phyloP scores from a whole-genome alignment of 23 red algal species.

The Gracilariopsis chorda region DNA sequence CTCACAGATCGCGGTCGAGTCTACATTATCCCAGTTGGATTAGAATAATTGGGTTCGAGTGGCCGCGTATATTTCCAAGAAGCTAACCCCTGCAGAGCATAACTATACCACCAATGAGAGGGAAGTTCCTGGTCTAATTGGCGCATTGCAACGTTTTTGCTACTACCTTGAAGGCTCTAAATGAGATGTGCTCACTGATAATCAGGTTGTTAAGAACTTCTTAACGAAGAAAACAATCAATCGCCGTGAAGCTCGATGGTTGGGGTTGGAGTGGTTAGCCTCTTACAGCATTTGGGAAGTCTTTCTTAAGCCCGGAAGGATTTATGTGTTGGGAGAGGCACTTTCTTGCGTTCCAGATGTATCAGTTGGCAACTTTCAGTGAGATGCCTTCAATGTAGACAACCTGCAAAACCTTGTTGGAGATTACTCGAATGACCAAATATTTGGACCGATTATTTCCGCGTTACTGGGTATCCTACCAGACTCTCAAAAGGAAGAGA shows the following conservation, averaged over 20 bases:
- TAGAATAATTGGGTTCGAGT: not conserved
- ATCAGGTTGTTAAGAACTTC: not conserved
- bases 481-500: not conserved
- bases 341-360: not conserved
- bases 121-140: not conserved
- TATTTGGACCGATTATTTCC: not conserved
- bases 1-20: not conserved
- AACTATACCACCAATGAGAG: not conserved
- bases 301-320: slow-evolving; percentile 7
- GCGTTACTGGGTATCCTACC: not conserved
- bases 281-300: too few relatives aligned
- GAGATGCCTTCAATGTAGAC: too few relatives aligned
- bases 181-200: not conserved
- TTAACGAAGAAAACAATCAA: not conserved
- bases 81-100: not conserved
- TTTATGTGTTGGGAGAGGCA: not conserved
- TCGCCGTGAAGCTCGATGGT: not conserved
- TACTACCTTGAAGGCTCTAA: slow-evolving; percentile 17
- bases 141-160: not conserved
- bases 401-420: too few relatives aligned
- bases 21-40: not conserved
- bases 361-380: not conserved
- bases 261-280: too few relatives aligned
- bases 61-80: not conserved
- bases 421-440: not conserved